Percentiles rank a stretch among this genome's conserved stretches.
Evolutionary conservation across 1,284 basidiomycete genomes (phyloP).

Genomic region (Chalciporus sp.): DNA sequence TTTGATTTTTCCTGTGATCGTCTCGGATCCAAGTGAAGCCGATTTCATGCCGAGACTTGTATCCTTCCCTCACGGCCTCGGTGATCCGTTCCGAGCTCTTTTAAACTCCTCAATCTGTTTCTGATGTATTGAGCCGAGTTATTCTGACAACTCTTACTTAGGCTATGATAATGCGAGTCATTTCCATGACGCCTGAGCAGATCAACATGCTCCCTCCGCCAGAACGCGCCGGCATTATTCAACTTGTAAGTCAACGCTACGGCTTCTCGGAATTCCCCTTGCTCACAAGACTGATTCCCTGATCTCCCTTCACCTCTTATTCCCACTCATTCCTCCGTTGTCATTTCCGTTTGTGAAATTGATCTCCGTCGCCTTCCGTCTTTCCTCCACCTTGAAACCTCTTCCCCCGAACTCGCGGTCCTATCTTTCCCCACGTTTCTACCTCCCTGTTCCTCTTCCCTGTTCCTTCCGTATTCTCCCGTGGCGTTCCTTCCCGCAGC

Average conservation of each 20-base stretch:
- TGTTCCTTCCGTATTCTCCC: slow-evolving; percentile 12
- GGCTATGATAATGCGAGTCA: slow-evolving; percentile 67
- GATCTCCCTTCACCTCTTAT: slow-evolving; percentile 1
- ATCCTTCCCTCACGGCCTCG: background rate
- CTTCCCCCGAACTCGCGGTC: slow-evolving; percentile 6
- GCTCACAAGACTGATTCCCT: slow-evolving; percentile 12
- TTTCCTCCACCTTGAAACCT: slow-evolving; percentile 14
- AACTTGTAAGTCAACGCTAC: slow-evolving; percentile 57
- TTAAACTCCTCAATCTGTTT: background rate
- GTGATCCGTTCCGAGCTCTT: background rate
- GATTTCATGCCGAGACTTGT: background rate
- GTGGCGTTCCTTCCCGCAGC: slow-evolving; percentile 26
- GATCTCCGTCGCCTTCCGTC: slow-evolving; percentile 26
- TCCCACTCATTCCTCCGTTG: background rate
- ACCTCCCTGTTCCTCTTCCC: slow-evolving; percentile 14
- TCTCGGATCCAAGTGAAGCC: background rate
- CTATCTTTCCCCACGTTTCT: slow-evolving; percentile 16
- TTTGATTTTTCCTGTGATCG: slow-evolving; percentile 6
- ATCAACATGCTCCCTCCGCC: slow-evolving; percentile 59
- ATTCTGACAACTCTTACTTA: slow-evolving; percentile 31
- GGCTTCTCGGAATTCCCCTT: slow-evolving; percentile 15
- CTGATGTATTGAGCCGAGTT: background rate
- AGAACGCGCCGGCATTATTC: slow-evolving; percentile 66
- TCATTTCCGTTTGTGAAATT: slow-evolving; percentile 31
- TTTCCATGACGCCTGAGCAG: slow-evolving; percentile 73